These are phyloP conservation scores for Dissophora globulifera DNA, from an alignment of 192 early-diverging fungal genomes.

Conservation along the genomic window DNA sequence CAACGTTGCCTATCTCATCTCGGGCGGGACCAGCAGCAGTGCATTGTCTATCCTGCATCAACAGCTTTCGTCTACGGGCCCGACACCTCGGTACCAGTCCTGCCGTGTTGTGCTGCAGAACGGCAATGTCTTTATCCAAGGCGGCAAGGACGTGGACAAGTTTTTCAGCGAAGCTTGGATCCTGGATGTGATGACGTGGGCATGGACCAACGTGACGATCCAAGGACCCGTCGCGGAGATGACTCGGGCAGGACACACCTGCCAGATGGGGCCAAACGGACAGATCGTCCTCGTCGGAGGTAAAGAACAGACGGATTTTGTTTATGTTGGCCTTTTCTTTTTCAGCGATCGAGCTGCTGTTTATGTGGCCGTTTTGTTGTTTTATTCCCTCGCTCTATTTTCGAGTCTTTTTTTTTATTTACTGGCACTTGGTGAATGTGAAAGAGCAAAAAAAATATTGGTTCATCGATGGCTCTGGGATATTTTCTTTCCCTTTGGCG, in stretches of 20 bases:
- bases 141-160: slow-evolving; percentile 8
- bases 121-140: slow-evolving; percentile 40
- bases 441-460: too few species aligned
- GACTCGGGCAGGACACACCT: slow-evolving; percentile 37
- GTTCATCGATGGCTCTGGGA: too few species aligned
- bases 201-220: slow-evolving; percentile 9
- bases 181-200: slow-evolving; percentile 14
- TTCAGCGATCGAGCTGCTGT: too few species aligned
- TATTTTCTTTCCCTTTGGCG: too few species aligned
- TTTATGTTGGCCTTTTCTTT: too few species aligned
- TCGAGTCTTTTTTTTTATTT: too few species aligned
- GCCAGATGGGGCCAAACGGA: slow-evolving; percentile 41
- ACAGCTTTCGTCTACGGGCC: neutral
- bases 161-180: slow-evolving; percentile 42
- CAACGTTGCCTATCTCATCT: slow-evolving; percentile 11
- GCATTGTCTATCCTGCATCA: neutral
- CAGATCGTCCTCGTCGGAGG: slow-evolving; percentile 45
- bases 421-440: too few species aligned
- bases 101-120: slow-evolving; percentile 21
- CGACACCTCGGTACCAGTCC: slow-evolving; percentile 13
- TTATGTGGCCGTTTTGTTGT: too few species aligned
- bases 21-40: neutral
- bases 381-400: too few species aligned
- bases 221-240: slow-evolving; percentile 4
- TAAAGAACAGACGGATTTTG: too few species aligned